These are phyloP conservation scores for Juglanconis juglandina DNA, from an alignment of 2,329 filamentous ascomycete genomes.

Conservation along the genomic window DNA sequence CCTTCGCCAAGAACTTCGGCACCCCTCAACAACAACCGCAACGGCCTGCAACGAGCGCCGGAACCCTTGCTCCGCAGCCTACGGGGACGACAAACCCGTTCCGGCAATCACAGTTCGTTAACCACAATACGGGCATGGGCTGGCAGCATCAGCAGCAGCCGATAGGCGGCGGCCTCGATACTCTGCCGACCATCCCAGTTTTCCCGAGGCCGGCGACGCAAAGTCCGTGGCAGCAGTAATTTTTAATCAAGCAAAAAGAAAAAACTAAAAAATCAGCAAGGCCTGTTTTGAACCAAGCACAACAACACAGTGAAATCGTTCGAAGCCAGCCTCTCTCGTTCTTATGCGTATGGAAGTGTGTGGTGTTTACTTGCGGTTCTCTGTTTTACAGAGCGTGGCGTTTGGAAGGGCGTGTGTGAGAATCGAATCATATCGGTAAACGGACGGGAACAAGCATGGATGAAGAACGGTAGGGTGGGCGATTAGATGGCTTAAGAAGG, in stretches of 20 bases:
- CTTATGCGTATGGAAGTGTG: neutral
- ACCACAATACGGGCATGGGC: conserved; percentile 80
- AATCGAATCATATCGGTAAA: neutral
- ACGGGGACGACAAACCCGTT: conserved; percentile 95
- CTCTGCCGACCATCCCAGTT: conserved; percentile 73
- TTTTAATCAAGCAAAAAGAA: conserved; percentile 1
- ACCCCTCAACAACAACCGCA: conserved; percentile 29
- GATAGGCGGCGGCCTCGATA: conserved; percentile 78
- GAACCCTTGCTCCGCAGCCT: conserved; percentile 63
- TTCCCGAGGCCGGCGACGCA: conserved; percentile 77
- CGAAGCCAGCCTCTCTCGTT: neutral
- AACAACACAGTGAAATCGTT: neutral
- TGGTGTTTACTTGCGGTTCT: conserved; percentile 7
- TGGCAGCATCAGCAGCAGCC: conserved; percentile 80
- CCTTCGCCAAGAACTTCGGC: conserved; percentile 50
- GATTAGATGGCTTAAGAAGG: neutral
- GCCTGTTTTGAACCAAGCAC: neutral
- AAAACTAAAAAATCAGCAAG: too few species aligned
- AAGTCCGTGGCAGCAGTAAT: conserved; percentile 56
- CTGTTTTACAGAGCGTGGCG: conserved; percentile 28
- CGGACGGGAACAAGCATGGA: neutral
- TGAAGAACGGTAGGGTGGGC: neutral
- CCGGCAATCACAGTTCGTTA: conserved; percentile 84
- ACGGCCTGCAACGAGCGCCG: conserved; percentile 42
- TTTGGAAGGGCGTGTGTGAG: conserved; percentile 4